Base-by-base conservation (phyloP, 1,284 basidiomycete genomes). In the Lignosus rhinocerotis region DNA sequence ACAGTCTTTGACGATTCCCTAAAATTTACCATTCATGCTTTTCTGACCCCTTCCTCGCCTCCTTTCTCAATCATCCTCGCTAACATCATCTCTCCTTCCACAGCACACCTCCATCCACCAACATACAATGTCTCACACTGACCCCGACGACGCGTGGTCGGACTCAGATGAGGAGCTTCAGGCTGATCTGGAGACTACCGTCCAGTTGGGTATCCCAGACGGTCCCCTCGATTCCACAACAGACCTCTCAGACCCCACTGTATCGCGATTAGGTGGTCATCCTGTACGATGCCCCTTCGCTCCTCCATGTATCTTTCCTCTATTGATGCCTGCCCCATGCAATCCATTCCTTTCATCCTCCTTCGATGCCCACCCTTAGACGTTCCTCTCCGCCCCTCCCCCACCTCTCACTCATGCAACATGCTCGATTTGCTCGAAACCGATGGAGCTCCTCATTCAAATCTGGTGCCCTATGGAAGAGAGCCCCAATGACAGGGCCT, bases 11-110 rank as follows among this genome's bases (percentile, higher is more conserved):
- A 92, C 83, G 90, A 92, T 69, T 78, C 77, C 67, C 69, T 73
- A 69, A 78, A 75, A 72, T 72, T 78, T 88, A 88, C 90, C 90
- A 93, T 93, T 93, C 91, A 93, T 93, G 91, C 89, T 80, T 87
- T 81, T 77, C 91, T 93, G 91, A 93, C 71, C 71, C 42, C 46
- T 64, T 41, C 53, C 33, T 60, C 63, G 51, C 61, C 51, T 59
- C 56, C 55, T 42, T 53, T 45, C 50, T 60, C 63, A 30, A 69
- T 65, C 11, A 51, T 38, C 50, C 9, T 21, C 47, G 6, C 48
- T 59, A n/a, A 58, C 41, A 14, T 31, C 21, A 34, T 17, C n/a
- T 51, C 16, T 34, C 21, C 19, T 47, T 10, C 47, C 31, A 41
- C 59, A 52, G 17, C 14, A 12, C 34, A 41, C 17, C 8, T 9